A percentile compares a stretch with the other conserved stretches of the same genome.
Evolutionary conservation across 2,329 filamentous ascomycete species (phyloP).

Genomic region (Talaromyces sp.): DNA sequence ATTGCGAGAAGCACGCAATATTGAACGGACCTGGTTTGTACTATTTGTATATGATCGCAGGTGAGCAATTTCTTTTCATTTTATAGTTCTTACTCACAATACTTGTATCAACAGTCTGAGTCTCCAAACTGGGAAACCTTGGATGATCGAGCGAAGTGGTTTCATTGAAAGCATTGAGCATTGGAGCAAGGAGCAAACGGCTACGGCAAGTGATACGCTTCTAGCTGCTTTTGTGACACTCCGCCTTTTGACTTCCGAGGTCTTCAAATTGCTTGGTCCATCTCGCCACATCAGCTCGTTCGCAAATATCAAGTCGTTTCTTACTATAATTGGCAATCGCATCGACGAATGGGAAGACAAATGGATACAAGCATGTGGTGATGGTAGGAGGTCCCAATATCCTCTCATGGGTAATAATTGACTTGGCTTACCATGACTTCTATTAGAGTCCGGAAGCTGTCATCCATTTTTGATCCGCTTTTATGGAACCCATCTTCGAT

Average conservation of each 20-base stretch:
- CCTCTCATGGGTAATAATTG: neutral
- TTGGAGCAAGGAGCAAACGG: conserved; percentile 32
- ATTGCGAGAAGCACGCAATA: conserved; percentile 30
- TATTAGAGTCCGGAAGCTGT: conserved; percentile 24
- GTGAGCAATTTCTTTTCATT: conserved; percentile 20
- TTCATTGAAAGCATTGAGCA: conserved; percentile 35
- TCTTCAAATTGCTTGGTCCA: conserved; percentile 25
- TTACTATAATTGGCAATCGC: conserved; percentile 14
- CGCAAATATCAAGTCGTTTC: neutral
- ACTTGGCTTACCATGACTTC: neutral
- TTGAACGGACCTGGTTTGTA: conserved; percentile 39
- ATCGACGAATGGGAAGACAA: conserved; percentile 16
- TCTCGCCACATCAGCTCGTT: neutral
- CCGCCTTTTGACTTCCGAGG: conserved; percentile 37
- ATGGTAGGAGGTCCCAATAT: neutral
- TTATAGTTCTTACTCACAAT: neutral
- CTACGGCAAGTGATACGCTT: conserved; percentile 32
- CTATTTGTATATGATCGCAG: conserved; percentile 42
- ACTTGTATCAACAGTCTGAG: conserved; percentile 32
- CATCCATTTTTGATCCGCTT: conserved; percentile 39
- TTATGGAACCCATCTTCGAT: conserved; percentile 37
- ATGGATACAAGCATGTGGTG: neutral
- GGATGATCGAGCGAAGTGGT: conserved; percentile 41
- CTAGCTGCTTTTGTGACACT: conserved; percentile 37
- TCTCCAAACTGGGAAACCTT: conserved; percentile 41